A percentile compares a stretch with the other conserved stretches of the same genome.
Evolutionary conservation across 257 asterid species (phyloP).

Genomic region (Knoxia roxburghii): DNA sequence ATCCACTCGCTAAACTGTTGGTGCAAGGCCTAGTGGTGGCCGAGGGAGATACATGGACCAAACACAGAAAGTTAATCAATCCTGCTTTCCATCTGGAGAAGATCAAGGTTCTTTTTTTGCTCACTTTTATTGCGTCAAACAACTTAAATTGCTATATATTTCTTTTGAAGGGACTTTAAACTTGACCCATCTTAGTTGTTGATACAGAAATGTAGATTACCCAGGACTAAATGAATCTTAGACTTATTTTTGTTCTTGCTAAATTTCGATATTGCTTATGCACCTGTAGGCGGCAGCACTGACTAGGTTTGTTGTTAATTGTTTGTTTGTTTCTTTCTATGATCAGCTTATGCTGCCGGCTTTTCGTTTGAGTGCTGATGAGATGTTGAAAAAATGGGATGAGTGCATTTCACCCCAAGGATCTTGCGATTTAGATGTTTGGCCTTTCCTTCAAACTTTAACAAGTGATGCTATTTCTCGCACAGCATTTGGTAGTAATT

Average conservation of each 20-base stretch:
- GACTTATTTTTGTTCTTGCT: too few relatives aligned
- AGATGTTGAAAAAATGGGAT: neutral
- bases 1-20: constrained; percentile 37
- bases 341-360: constrained; percentile 1
- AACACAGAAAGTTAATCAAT: constrained; percentile 46
- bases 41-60: constrained; percentile 52
- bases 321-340: too few relatives aligned
- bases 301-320: too few relatives aligned
- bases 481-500: constrained; percentile 36
- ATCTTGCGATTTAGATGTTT: neutral
- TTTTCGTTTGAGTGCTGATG: neutral
- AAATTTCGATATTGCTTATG: too few relatives aligned
- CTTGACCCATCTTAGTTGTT: too few relatives aligned
- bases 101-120: too few relatives aligned
- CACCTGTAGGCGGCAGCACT: too few relatives aligned
- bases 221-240: too few relatives aligned
- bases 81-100: constrained; percentile 54
- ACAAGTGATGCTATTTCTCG: neutral
- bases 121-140: too few relatives aligned
- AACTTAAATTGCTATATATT: too few relatives aligned
- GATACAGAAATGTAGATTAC: too few relatives aligned
- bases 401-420: neutral
- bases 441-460: neutral
- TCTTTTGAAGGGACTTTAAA: too few relatives aligned
- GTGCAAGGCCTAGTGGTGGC: neutral